Evolutionary conservation across 768 basidiomycete species (phyloP).

Genomic region (Leucosporidium scottii): DNA sequence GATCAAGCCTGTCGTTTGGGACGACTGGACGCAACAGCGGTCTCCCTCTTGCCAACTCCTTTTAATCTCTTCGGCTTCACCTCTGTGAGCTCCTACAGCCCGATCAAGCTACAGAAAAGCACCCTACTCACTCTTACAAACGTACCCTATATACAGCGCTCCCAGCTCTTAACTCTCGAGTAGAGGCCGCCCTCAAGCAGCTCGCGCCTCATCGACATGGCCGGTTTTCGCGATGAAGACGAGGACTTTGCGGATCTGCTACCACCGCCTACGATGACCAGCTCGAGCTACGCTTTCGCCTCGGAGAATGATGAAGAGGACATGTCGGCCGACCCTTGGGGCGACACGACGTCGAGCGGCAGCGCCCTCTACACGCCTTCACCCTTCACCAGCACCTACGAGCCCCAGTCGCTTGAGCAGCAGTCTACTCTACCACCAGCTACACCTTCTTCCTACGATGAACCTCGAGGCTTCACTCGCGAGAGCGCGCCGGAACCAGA

Average conservation of each 20-base stretch:
- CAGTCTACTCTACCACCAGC: neutral
- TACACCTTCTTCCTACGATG: neutral
- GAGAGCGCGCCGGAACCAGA: constrained; percentile 24
- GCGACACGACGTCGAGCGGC: constrained; percentile 17
- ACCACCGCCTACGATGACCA: neutral
- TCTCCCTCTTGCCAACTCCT: too few species aligned
- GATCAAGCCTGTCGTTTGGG: too few species aligned
- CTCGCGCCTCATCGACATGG: neutral
- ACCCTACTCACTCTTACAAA: too few species aligned
- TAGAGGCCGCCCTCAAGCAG: too few species aligned
- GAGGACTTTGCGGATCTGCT: constrained; percentile 22
- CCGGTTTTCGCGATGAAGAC: constrained; percentile 18
- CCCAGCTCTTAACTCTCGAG: too few species aligned
- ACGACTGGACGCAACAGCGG: too few species aligned
- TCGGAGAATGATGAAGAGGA: constrained; percentile 11
- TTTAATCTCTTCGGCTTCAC: too few species aligned
- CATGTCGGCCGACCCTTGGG: constrained; percentile 24
- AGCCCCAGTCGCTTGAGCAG: neutral
- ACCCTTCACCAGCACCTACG: neutral
- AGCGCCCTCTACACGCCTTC: neutral
- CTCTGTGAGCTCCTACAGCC: too few species aligned
- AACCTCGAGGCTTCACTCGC: neutral
- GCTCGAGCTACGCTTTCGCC: neutral
- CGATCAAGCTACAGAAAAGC: too few species aligned
- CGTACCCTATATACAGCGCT: too few species aligned